Evolutionary conservation across 768 basidiomycete species (phyloP), one percentile per base, ranked within the genome.

Genomic region (Psilocybe tampanensis): DNA sequence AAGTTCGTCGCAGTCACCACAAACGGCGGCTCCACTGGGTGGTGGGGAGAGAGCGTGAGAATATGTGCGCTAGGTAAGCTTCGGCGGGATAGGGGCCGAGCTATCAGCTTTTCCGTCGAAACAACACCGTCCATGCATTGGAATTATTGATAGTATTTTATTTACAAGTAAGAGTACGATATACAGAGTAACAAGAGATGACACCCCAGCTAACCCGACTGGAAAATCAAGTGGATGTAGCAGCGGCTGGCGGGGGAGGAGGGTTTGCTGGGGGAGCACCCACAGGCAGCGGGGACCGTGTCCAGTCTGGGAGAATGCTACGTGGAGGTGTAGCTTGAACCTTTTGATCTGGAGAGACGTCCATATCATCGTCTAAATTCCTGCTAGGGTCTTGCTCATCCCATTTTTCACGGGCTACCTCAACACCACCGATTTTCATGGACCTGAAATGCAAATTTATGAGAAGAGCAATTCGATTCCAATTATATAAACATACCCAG

Each of bases 341-440:
- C 74, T 43, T 59, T 64, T 39, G 13, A 59, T 80, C 75, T 9
- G 62, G 57, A 21, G 72, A 70, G 18, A 72, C 55, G 54, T 77
- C 77, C 72, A 75, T 74, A 33, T 62, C 68, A 21, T 80, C 72
- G 21, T 78, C 80, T 8, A 65, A 65, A 58, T 81, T 81, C 47
- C 77, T 79, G 19, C 73, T 74, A 11, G 72, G 56, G 29, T 82
- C 83, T 19, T 79, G 81, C 66, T 91, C 89, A 62, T 97, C 94
- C 90, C 92, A 97, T 57, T 83, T 84, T 67, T 96, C 95, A 39
- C 94, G 78, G 47, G 86, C 67, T 8, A 97, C 81, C 67, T 96
- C 95, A 2, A 79, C 81, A 0, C 92, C 94, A 2, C 92, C 91
- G 0, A 89, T 93, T 72, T 97, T 96, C 47, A 97, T 76, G 8